phyloP scores from a whole-genome alignment of 2,329 filamentous ascomycete species.

The Aspergillus persii region DNA sequence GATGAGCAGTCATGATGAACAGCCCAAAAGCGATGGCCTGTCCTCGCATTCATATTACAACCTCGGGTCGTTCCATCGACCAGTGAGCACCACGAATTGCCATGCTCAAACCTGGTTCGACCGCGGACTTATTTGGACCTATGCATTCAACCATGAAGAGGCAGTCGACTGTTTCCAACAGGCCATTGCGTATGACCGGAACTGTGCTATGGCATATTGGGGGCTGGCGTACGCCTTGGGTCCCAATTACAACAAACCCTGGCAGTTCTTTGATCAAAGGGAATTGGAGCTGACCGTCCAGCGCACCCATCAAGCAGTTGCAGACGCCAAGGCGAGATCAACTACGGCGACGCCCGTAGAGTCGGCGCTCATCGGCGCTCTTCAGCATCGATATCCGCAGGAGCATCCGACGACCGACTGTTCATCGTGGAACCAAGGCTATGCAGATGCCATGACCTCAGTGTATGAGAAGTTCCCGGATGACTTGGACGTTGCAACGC shows the following conservation, averaged over 20 bases:
- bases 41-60: conserved; percentile 25
- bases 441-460: conserved; percentile 60
- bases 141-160: conserved; percentile 43
- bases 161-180: conserved; percentile 37
- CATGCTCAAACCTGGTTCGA: conserved; percentile 36
- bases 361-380: conserved; percentile 60
- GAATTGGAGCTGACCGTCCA: conserved; percentile 55
- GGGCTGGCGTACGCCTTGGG: conserved; percentile 62
- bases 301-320: conserved; percentile 47
- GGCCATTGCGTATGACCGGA: conserved; percentile 32
- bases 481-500: conserved; percentile 62
- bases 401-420: conserved; percentile 50
- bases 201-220: conserved; percentile 42
- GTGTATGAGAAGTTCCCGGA: conserved; percentile 54
- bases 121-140: conserved; percentile 35
- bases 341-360: conserved; percentile 52
- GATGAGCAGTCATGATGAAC: not conserved
- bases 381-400: conserved; percentile 61
- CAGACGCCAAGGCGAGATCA: conserved; percentile 43
- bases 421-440: conserved; percentile 56
- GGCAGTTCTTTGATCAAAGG: conserved; percentile 64
- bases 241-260: conserved; percentile 78
- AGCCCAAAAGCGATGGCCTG: not conserved
- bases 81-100: conserved; percentile 23
- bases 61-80: conserved; percentile 35